Base-by-base conservation (phyloP, 2,329 filamentous ascomycete genomes). In the Verticillium longisporum region DNA sequence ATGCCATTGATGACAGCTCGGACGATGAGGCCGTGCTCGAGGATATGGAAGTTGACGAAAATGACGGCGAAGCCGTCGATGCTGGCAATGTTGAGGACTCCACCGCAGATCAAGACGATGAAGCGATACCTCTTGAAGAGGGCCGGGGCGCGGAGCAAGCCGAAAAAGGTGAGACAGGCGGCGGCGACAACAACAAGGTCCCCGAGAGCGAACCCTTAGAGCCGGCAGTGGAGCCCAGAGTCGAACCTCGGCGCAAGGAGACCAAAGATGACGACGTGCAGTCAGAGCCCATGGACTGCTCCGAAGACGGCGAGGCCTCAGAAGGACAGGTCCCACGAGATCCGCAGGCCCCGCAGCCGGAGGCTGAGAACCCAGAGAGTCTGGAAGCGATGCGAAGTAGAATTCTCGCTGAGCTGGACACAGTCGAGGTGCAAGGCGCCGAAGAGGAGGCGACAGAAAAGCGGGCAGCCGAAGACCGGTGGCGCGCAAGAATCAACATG, bases 351-450 rank as follows among this genome's bases (percentile, higher is more conserved):
- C 64, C 61, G 26, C 26, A 4, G 26, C 4, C 26, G 50, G 62
- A 62, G 38, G 67, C 34, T 45, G 62, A 62, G 38, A 67, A 64
- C 37, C 60, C 65, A 45, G 69, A 72, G 63, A 61, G 66, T 14
- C 74, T 86, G 21, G 78, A 81, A 62, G 76, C 74, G 60, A 81
- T 77, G 45, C 83, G 80, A 67, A 73, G 72, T 11, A 75, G 76
- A 34, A 76, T 85, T 2, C 75, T 86, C 11, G 75, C 77, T 1
- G 74, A 74, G 59, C 71, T 86, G 15, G 72, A 77, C 18, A 66
- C 66, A 1, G 60, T 64, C 2, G 61, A 65, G 6, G 71, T 69
- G 13, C 71, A 74, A 32, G 66, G 68, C 6, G 70, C 71, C 26
- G 66, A 68, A 4, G 64, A 65, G 61, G 60, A 61, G 61, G 61